These are phyloP conservation scores for Phytophthora boehmeriae DNA, from an alignment of 352 stramenopile species.

Conservation along the genomic window DNA sequence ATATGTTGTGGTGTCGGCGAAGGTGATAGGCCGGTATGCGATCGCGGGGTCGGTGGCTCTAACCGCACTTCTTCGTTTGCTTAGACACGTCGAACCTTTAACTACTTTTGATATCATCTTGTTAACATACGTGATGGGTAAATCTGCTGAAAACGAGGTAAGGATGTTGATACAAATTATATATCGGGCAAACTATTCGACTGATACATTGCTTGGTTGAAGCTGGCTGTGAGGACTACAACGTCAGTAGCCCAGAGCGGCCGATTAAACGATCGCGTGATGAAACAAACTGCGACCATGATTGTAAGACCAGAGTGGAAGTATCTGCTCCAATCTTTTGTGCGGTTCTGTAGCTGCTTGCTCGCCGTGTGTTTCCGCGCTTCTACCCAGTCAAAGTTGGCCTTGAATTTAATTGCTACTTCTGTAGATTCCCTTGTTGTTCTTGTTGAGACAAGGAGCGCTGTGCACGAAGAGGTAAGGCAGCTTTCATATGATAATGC, in stretches of 20 bases:
- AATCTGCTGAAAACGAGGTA: slow-evolving; percentile 70
- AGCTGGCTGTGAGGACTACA: slow-evolving; percentile 52
- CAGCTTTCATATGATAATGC: background rate
- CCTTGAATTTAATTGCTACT: slow-evolving; percentile 46
- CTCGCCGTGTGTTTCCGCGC: slow-evolving; percentile 52
- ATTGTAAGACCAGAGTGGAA: slow-evolving; percentile 53
- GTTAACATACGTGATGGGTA: slow-evolving; percentile 65
- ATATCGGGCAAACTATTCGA: background rate
- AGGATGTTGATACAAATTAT: background rate
- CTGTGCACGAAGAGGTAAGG: slow-evolving; percentile 67
- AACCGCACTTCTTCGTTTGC: slow-evolving; percentile 47
- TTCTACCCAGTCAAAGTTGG: slow-evolving; percentile 32
- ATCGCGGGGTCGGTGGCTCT: slow-evolving; percentile 56
- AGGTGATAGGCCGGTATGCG: slow-evolving; percentile 67
- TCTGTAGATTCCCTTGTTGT: slow-evolving; percentile 43
- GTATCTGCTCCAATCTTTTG: slow-evolving; percentile 45
- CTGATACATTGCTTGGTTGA: background rate
- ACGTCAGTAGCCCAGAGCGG: slow-evolving; percentile 49
- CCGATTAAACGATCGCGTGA: slow-evolving; percentile 34
- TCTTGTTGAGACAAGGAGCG: slow-evolving; percentile 43
- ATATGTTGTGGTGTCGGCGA: background rate
- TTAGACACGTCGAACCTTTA: slow-evolving; percentile 51
- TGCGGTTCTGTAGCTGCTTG: slow-evolving; percentile 64
- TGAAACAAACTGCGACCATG: slow-evolving; percentile 34
- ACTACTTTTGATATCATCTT: slow-evolving; percentile 68